These are phyloP conservation scores for Haematococcus sp. DNA, from an alignment of 139 green algal genomes.

Conservation along the genomic window DNA sequence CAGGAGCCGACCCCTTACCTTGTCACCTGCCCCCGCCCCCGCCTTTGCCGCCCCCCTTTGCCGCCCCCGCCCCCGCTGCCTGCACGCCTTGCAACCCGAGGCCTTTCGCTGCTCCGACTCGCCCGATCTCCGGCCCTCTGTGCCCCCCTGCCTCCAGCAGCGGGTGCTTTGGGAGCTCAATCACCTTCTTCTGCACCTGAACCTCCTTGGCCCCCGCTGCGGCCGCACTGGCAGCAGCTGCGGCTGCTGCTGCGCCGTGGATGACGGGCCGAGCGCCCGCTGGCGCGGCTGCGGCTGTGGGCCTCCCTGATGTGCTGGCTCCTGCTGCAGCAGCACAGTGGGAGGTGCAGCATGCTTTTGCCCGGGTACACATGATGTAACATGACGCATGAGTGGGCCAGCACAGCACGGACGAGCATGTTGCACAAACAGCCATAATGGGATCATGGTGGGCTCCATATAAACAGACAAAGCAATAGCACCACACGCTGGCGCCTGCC, in stretches of 20 bases:
- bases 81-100: constrained; percentile 6
- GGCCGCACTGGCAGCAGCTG: constrained; percentile 8
- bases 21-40: constrained; percentile 5
- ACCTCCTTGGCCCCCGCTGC: background rate
- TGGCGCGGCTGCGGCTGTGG: too few relatives aligned
- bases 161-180: constrained; percentile 48
- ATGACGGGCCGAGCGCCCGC: background rate
- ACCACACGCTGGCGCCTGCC: too few relatives aligned
- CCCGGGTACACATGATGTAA: too few relatives aligned
- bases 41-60: constrained; percentile 6
- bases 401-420: too few relatives aligned
- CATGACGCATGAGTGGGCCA: too few relatives aligned
- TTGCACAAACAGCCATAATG: too few relatives aligned
- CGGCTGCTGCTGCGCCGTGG: constrained; percentile 5
- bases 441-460: too few relatives aligned
- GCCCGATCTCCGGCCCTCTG: constrained; percentile 39
- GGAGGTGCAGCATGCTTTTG: too few relatives aligned
- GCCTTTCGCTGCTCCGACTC: constrained; percentile 33
- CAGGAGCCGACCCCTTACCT: too few relatives aligned
- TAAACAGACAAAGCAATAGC: too few relatives aligned
- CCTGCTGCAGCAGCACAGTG: constrained; percentile 11
- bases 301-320: background rate
- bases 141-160: constrained; percentile 57
- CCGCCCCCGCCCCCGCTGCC: background rate
- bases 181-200: background rate